Percentiles rank a stretch among this genome's conserved stretches.
phyloP scores from a whole-genome alignment of 805 yeast species.

The Teunomyces gatunensis region DNA sequence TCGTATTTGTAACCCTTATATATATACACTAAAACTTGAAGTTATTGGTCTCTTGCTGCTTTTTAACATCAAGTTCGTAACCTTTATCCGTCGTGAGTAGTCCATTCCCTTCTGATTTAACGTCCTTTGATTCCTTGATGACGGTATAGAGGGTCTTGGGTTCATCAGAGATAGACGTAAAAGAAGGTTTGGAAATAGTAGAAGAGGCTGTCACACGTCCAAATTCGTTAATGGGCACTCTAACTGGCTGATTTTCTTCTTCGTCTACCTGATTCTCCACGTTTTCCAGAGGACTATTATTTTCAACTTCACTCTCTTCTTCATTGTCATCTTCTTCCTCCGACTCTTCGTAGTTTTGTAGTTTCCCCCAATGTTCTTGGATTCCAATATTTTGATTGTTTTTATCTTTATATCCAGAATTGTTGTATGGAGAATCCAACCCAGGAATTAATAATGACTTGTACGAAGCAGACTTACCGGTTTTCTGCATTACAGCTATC shows the following conservation, averaged over 20 bases:
- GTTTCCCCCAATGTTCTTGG: conserved; percentile 32
- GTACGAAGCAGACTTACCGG: conserved; percentile 86
- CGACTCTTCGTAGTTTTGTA: conserved; percentile 30
- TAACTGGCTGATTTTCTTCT: conserved; percentile 6
- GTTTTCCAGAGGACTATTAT: conserved; percentile 51
- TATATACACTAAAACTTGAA: conserved; percentile 8
- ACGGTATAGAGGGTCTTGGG: conserved; percentile 20
- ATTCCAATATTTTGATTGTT: conserved; percentile 6
- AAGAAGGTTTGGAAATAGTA: neutral
- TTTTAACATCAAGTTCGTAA: conserved; percentile 10
- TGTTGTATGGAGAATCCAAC: conserved; percentile 34
- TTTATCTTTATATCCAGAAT: conserved; percentile 31
- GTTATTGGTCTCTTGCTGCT: conserved; percentile 3
- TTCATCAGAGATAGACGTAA: neutral
- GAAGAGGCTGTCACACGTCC: conserved; percentile 3
- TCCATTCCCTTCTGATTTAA: conserved; percentile 6
- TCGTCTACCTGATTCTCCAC: conserved; percentile 54
- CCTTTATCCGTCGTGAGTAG: conserved; percentile 10
- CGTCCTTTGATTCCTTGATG: conserved; percentile 15
- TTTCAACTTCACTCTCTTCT: conserved; percentile 26
- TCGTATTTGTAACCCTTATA: neutral
- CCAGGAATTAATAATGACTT: conserved; percentile 59
- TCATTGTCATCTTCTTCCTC: conserved; percentile 57
- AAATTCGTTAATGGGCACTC: conserved; percentile 13
- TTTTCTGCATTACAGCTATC: conserved; percentile 62